These are phyloP conservation scores for Colletotrichum eremochloae DNA, from an alignment of 2,329 filamentous ascomycete species.

Conservation along the genomic window DNA sequence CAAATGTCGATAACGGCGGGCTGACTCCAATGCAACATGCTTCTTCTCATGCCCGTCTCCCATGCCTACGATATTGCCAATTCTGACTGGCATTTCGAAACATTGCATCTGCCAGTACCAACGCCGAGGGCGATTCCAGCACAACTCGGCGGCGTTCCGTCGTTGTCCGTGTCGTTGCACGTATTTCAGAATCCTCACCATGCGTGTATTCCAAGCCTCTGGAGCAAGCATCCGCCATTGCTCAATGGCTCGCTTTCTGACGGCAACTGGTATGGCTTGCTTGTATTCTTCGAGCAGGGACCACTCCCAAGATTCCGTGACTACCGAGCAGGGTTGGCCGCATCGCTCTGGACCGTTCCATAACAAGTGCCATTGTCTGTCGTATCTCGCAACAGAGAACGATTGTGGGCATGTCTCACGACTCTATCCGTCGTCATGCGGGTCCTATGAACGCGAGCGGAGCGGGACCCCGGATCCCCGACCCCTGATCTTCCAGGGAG, in stretches of 20 bases:
- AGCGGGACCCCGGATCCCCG: not conserved
- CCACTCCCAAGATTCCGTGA: not conserved
- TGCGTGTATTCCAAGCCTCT: too few relatives aligned
- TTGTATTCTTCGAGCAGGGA: not conserved
- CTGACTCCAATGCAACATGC: conserved; percentile 12
- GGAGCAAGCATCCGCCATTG: not conserved
- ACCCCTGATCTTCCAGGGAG: not conserved
- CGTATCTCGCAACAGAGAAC: conserved; percentile 10
- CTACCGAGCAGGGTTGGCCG: conserved; percentile 9
- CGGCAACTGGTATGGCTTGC: not conserved
- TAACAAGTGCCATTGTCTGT: not conserved
- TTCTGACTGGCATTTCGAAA: not conserved
- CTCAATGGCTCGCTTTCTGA: not conserved
- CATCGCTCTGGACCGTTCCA: not conserved
- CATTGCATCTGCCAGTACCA: not conserved
- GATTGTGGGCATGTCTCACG: conserved; percentile 15
- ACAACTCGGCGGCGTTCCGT: not conserved
- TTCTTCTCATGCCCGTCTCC: not conserved
- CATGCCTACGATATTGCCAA: not conserved
- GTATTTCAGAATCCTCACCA: not conserved
- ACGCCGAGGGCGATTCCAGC: not conserved
- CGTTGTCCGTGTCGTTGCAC: not conserved
- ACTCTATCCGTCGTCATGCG: conserved; percentile 6
- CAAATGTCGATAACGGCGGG: conserved; percentile 23
- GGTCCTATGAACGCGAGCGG: conserved; percentile 16